Percentiles rank a stretch among this genome's conserved stretches.
These are phyloP conservation scores for Globisporangium viniferum DNA, from an alignment of 352 stramenopile species.

Conservation along the genomic window DNA sequence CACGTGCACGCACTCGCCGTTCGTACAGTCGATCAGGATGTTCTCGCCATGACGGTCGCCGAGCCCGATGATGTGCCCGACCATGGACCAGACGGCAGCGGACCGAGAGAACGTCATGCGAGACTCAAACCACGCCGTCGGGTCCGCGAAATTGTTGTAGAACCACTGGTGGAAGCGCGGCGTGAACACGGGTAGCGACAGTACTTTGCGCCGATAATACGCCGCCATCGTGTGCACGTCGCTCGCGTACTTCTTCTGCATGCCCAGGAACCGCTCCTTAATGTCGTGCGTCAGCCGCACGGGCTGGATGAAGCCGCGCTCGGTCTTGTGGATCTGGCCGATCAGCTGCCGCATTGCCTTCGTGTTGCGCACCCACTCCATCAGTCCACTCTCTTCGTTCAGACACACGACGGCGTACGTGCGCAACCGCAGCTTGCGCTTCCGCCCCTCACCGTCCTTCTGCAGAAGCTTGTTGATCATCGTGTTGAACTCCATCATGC, in stretches of 20 bases:
- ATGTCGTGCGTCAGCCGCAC: constrained; percentile 75
- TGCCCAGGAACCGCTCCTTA: constrained; percentile 87
- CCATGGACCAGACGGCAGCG: constrained; percentile 96
- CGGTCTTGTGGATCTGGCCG: constrained; percentile 84
- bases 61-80: constrained; percentile 94
- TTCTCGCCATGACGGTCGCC: constrained; percentile 98
- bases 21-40: constrained; percentile 97
- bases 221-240: constrained; percentile 73
- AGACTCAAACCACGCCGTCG: constrained; percentile 97
- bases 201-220: constrained; percentile 67
- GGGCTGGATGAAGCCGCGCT: constrained; percentile 79
- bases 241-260: constrained; percentile 83
- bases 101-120: constrained; percentile 83
- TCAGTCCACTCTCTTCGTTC: constrained; percentile 98
- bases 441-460: constrained; percentile 83
- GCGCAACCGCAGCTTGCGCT: constrained; percentile 92
- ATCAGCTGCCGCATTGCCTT: constrained; percentile 91
- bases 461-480: constrained; percentile 99
- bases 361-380: constrained; percentile 99
- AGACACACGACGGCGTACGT: constrained; percentile 99
- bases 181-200: constrained; percentile 78
- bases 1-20: constrained; percentile 98
- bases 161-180: constrained; percentile 99
- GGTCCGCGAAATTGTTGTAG: constrained; percentile 96
- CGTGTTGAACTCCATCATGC: constrained; percentile 99